Base-by-base conservation (phyloP, 768 basidiomycete species). In the Leucocoprinus birnbaumii region DNA sequence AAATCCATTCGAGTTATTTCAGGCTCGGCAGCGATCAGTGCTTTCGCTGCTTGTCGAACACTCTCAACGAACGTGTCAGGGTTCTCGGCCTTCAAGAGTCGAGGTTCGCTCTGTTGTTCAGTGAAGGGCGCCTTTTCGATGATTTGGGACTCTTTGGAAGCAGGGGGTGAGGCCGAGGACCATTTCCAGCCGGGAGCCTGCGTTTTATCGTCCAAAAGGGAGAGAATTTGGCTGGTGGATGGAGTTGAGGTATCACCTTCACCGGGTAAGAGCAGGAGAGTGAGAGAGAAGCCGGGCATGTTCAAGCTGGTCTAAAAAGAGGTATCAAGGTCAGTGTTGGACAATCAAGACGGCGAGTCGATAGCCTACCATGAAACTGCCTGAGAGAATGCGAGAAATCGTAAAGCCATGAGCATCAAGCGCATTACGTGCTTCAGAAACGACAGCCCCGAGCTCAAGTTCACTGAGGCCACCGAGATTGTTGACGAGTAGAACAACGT, bases 1-100 rank as follows among this genome's bases (percentile, higher is more conserved):
- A 81, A 86, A 67, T 99, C 96, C 84, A 92, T 89, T 18, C 79
- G 72, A 14, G 95, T 98, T 58, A 99, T 93, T 60, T 94, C 93
- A 1, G 89, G 84, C 67, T 98, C 95, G 7, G 87, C 89, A 7
- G 70, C 71, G 56, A 93, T 80, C 57, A 98, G 71, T 1, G 83
- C 84, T 18, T 80, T 65, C 58, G 86, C 87, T 1, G 86, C 87
- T 19, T 74, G 73, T 62, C 75, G 71, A 27, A 95, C 70, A 16
- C 80, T 79, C 2, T 64, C 65, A 41, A 76, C 70, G 66, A 93
- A 91, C 6, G 61, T 66, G n/a, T 66, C 59, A 3, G 76, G 67
- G 58, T 90, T 74, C 9, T 67, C 51, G n/a, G 64, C 67, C 42
- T 60, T 61, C 42, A 76, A 56, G 7, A 50, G 57, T 45, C 54